These are phyloP conservation scores for Neocallimastix lanati DNA, from an alignment of 192 early-diverging fungal genomes.

Conservation along the genomic window DNA sequence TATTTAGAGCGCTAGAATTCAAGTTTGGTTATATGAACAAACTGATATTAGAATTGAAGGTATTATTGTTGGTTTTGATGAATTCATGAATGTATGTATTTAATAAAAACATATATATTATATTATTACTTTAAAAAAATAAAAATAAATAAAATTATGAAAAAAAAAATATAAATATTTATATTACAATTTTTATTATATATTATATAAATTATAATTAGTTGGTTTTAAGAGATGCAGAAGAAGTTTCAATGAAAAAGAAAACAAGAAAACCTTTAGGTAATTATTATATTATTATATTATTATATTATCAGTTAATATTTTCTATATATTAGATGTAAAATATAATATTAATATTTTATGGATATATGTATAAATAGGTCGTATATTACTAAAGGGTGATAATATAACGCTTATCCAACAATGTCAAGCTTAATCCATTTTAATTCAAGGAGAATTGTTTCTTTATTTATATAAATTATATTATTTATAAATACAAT, in stretches of 20 bases:
- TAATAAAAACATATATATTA: too few species aligned
- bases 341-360: neutral
- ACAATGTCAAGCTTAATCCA: neutral
- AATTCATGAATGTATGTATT: slow-evolving; percentile 2
- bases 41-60: slow-evolving; percentile 4
- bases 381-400: slow-evolving; percentile 5
- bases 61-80: slow-evolving; percentile 3
- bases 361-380: neutral
- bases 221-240: slow-evolving; percentile 4
- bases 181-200: neutral
- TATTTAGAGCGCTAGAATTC: neutral
- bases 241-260: slow-evolving; percentile 2
- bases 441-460: too few species aligned
- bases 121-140: too few species aligned
- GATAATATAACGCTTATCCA: slow-evolving; percentile 9
- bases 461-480: too few species aligned
- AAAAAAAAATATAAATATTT: neutral
- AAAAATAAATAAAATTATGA: too few species aligned
- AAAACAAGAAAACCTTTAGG: neutral
- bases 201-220: too few species aligned
- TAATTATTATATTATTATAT: too few species aligned
- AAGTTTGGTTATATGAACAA: slow-evolving; percentile 4
- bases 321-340: too few species aligned
- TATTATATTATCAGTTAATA: too few species aligned
- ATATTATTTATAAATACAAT: too few species aligned